Evolutionary conservation across 2,329 filamentous ascomycete genomes (phyloP).

Genomic region (Ceratocystiopsis sp.): DNA sequence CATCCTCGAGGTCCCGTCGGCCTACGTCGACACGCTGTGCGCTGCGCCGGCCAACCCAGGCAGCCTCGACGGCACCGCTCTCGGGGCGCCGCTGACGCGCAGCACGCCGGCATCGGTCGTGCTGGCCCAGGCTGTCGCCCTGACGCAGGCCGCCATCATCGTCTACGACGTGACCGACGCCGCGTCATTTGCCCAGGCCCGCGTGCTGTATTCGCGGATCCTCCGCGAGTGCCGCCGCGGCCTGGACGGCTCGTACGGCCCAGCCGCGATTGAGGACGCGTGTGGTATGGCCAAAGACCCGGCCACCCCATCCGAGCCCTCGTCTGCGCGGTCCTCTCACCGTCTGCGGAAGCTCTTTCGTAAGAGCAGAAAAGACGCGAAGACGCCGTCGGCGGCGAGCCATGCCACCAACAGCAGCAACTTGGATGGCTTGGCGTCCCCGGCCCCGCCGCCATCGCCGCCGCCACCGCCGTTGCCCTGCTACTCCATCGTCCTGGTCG

Average conservation of each 20-base stretch:
- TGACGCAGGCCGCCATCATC: constrained; percentile 23
- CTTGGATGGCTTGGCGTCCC: no score
- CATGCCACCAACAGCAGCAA: no score
- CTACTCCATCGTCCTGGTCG: constrained; percentile 19
- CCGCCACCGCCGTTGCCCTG: constrained; percentile 3
- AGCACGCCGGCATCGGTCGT: constrained; percentile 7
- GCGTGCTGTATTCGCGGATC: constrained; percentile 13
- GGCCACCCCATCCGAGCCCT: no score
- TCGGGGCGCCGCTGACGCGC: background rate
- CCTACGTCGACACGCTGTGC: background rate
- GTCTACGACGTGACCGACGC: constrained; percentile 18
- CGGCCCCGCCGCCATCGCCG: background rate
- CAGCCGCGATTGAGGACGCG: no score
- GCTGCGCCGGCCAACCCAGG: no score
- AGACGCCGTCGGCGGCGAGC: no score
- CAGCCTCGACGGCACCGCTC: no score
- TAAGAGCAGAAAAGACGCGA: no score
- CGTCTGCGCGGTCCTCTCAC: no score
- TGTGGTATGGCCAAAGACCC: no score
- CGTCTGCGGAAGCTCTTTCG: no score
- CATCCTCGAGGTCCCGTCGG: constrained; percentile 20
- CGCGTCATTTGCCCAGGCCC: constrained; percentile 13
- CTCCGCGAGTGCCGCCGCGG: background rate
- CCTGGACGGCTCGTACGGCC: no score
- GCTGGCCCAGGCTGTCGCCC: constrained; percentile 20